These are phyloP conservation scores for Leccinum longicurvipes DNA, from an alignment of 768 basidiomycete genomes.

Conservation along the genomic window DNA sequence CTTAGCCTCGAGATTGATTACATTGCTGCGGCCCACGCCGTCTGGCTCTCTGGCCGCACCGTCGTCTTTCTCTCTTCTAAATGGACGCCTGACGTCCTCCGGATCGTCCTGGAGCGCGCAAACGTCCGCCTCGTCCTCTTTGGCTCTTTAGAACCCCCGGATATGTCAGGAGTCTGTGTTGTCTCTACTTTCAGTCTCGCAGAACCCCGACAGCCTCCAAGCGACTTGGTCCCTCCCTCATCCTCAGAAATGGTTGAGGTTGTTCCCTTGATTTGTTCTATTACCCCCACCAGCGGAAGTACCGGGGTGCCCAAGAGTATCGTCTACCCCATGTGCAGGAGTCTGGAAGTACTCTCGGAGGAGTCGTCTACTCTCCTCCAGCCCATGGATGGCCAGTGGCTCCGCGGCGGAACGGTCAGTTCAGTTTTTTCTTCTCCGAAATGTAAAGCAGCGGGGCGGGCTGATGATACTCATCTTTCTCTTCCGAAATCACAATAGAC, in stretches of 20 bases:
- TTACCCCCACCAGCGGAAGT: conserved; percentile 30
- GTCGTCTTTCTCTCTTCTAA: conserved; percentile 29
- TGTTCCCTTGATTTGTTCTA: conserved; percentile 26
- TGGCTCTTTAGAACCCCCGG: conserved; percentile 14
- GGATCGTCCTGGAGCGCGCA: conserved; percentile 21
- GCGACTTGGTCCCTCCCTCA: conserved; percentile 11
- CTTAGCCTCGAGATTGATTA: conserved; percentile 29
- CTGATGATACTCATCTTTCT: not conserved
- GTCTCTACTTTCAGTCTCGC: conserved; percentile 21
- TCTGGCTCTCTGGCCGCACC: conserved; percentile 28
- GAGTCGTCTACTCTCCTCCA: conserved; percentile 28
- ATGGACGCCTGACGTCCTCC: conserved; percentile 28
- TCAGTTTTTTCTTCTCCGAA: not conserved
- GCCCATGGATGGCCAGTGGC: conserved; percentile 31
- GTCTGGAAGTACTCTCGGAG: conserved; percentile 23
- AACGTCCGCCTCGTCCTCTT: conserved; percentile 22
- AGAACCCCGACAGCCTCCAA: conserved; percentile 6
- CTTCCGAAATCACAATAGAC: conserved; percentile 14
- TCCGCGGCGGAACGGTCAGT: conserved; percentile 32
- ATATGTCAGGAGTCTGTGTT: conserved; percentile 6
- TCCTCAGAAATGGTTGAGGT: conserved; percentile 17
- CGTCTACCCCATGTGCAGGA: conserved; percentile 29
- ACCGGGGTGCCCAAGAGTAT: conserved; percentile 33
- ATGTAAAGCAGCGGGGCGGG: not conserved
- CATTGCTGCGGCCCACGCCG: conserved; percentile 29